These are phyloP conservation scores for Trichoderma asperelloides DNA, from an alignment of 495 filamentous ascomycete genomes.

Conservation along the genomic window DNA sequence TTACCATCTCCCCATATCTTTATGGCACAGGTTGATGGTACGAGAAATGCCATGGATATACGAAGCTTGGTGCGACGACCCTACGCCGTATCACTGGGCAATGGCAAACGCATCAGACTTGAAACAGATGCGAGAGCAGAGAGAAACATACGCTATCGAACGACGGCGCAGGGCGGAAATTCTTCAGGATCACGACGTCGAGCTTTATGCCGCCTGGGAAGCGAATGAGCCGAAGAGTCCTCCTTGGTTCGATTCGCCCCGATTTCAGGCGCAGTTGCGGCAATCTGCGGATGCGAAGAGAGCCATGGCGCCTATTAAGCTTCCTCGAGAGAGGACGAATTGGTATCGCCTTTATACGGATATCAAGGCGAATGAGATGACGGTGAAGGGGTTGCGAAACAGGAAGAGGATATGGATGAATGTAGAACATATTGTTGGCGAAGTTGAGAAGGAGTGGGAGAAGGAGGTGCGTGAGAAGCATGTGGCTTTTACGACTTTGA, in stretches of 20 bases:
- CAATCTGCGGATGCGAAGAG: neutral
- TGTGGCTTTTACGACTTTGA: neutral
- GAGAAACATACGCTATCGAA: neutral
- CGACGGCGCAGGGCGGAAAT: neutral
- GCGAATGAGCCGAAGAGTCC: neutral
- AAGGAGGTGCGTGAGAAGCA: neutral
- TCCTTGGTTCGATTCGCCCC: neutral
- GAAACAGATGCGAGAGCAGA: neutral
- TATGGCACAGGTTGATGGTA: neutral
- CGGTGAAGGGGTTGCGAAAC: neutral
- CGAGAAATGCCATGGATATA: neutral
- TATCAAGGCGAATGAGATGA: neutral
- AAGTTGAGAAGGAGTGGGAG: neutral
- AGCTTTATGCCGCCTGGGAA: neutral
- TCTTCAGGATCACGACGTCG: neutral
- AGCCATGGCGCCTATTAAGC: neutral
- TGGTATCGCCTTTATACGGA: neutral
- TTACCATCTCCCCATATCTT: neutral
- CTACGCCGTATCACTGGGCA: neutral
- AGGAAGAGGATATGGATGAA: neutral
- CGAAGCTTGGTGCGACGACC: neutral
- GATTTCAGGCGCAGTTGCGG: neutral
- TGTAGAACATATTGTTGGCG: neutral
- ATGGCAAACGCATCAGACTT: neutral
- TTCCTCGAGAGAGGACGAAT: neutral